Evolutionary conservation across 345 rosid genomes (phyloP).

Genomic region (Stellera chamaejasme): DNA sequence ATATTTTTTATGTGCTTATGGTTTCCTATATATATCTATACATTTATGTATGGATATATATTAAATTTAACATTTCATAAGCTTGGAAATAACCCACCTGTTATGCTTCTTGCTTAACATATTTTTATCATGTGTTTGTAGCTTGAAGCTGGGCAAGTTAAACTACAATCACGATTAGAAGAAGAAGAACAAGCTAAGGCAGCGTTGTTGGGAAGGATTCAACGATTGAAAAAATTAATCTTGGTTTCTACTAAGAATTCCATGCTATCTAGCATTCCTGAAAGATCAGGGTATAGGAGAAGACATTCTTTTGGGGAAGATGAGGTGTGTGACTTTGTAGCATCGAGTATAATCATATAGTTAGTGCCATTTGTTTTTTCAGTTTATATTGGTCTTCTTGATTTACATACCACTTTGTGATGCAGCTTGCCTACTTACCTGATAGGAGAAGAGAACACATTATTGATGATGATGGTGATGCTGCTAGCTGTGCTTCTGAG

Average conservation of each 20-base stretch:
- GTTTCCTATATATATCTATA: not conserved
- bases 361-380: not conserved
- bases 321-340: conserved; percentile 33
- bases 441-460: conserved; percentile 62
- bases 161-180: conserved; percentile 61
- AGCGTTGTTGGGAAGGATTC: conserved; percentile 71
- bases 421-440: conserved; percentile 72
- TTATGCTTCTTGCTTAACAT: not conserved
- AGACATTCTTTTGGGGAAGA: conserved; percentile 82
- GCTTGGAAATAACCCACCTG: too few species aligned
- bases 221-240: conserved; percentile 56
- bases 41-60: too few species aligned
- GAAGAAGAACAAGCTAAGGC: conserved; percentile 70
- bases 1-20: too few species aligned
- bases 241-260: conserved; percentile 66
- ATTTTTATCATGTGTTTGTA: conserved; percentile 20
- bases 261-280: conserved; percentile 43
- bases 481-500: conserved; percentile 53
- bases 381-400: conserved; percentile 5
- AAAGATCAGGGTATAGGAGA: conserved; percentile 39
- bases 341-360: not conserved
- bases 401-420: conserved; percentile 14
- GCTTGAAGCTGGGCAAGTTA: conserved; percentile 76
- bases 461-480: conserved; percentile 60
- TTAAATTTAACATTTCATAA: not conserved